A percentile compares a stretch with the other conserved stretches of the same genome.
These are phyloP conservation scores for Coleophoma crateriformis DNA, from an alignment of 2,329 filamentous ascomycete genomes.

Conservation along the genomic window DNA sequence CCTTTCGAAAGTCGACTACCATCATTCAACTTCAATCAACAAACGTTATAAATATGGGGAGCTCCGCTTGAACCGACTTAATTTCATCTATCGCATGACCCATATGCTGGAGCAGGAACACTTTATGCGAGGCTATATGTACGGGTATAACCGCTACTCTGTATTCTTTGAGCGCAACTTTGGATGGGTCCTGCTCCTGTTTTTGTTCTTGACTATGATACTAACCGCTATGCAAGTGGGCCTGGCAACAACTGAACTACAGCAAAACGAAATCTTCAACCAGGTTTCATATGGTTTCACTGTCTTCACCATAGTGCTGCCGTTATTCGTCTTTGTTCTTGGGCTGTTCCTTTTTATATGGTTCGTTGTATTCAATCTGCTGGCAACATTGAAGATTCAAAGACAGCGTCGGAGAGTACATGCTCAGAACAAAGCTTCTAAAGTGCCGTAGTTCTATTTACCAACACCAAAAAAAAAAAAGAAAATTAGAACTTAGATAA, in stretches of 20 bases:
- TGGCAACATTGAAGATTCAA: slow-evolving; percentile 19
- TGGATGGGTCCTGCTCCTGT: slow-evolving; percentile 30
- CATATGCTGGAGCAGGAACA: neutral
- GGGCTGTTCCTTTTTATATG: neutral
- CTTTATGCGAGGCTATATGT: slow-evolving; percentile 8
- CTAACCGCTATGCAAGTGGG: slow-evolving; percentile 46
- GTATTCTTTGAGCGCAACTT: slow-evolving; percentile 38
- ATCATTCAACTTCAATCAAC: slow-evolving; percentile 14
- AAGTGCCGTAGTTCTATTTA: no score
- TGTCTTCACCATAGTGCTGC: slow-evolving; percentile 39
- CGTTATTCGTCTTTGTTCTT: slow-evolving; percentile 19
- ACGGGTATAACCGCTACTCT: slow-evolving; percentile 25
- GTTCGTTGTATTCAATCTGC: neutral
- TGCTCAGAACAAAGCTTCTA: no score
- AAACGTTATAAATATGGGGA: slow-evolving; percentile 29
- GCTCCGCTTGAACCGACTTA: slow-evolving; percentile 26
- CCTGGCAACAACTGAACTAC: slow-evolving; percentile 30
- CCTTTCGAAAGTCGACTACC: slow-evolving; percentile 3
- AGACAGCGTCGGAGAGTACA: no score
- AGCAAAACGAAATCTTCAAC: slow-evolving; percentile 33
- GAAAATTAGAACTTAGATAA: no score
- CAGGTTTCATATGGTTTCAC: slow-evolving; percentile 40
- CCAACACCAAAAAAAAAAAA: no score
- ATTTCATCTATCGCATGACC: slow-evolving; percentile 13
- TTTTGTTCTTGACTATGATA: slow-evolving; percentile 37